Base-by-base conservation (phyloP, 805 yeast genomes). In the Debaryomyces maramus region DNA sequence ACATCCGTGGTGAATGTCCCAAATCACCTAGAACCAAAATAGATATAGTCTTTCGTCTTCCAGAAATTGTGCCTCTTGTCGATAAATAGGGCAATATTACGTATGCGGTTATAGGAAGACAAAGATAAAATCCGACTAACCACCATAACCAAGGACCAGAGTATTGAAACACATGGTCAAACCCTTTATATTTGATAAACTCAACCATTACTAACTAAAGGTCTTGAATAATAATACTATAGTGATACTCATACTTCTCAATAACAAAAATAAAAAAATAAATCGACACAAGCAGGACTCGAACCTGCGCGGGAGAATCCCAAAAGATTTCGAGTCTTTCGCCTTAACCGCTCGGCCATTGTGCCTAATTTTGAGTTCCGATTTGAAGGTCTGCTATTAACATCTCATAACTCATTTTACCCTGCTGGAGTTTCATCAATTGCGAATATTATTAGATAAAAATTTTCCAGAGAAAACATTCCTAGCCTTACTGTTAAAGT, bases 1-100 rank as follows among this genome's bases (percentile, higher is more conserved):
- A 76, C 85, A 91, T 93, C 44, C 99, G 72, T 5, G 99, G 99
- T 0, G 97, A 90, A 56, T 89, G 95, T 10, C 96, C 97, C 39
- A 93, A 57, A 56, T 91, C 98, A 2, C 99, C 99, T 14, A 93
- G 66, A 2, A 93, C 99, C 46, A 88, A 75, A 14, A 93, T 80
- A 7, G 85, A 73, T 5, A 88, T 81, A 38, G 88, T 76, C 46
- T 72, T 78, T 43, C 54, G 47, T 22, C 51, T 56, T 16, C 61
- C 50, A 1, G 49, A 32, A 26, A 45, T 53, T 7, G 48, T 39
- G 13, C 55, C 50, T 17, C 55, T 54, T 23, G 58, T 48, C 4
- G 56, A 36, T 10, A 73, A 28, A 19, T 53, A 52, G 1, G 81
- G 80, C 4, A 76, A 46, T 0, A 70, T 32, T 3, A 55, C 42